Evolutionary conservation across 1,284 basidiomycete genomes (phyloP).

Genomic region (Malassezia yamatoensis): DNA sequence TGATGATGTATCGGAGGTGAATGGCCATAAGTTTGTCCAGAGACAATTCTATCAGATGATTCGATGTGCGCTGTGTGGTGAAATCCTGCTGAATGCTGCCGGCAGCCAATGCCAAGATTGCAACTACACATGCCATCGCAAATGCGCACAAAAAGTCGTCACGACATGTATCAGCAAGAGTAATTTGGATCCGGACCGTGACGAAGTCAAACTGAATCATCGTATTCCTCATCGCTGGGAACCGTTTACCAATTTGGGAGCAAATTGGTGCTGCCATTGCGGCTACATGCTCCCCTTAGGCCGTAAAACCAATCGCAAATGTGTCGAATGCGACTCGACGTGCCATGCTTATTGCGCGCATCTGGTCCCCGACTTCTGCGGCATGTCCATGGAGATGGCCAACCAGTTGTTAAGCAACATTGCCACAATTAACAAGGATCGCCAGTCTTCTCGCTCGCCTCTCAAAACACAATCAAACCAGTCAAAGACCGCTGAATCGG

Average conservation of each 20-base stretch:
- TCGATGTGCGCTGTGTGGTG: conserved; percentile 92
- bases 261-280: conserved; percentile 99
- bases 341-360: conserved; percentile 97
- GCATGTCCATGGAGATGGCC: conserved; percentile 99
- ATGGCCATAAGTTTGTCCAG: conserved; percentile 95
- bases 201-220: conserved; percentile 98
- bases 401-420: conserved; percentile 83
- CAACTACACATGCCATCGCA: conserved; percentile 96
- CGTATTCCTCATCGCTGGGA: conserved; percentile 98
- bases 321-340: conserved; percentile 88
- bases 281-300: conserved; percentile 88
- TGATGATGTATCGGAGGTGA: conserved; percentile 97
- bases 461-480: conserved; percentile 16
- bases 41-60: conserved; percentile 94
- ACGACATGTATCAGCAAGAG: conserved; percentile 99
- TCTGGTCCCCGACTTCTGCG: conserved; percentile 96
- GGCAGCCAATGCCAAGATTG: conserved; percentile 99
- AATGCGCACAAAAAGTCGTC: conserved; percentile 92
- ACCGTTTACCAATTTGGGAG: conserved; percentile 88
- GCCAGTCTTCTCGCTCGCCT: conserved; percentile 17
- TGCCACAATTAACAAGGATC: conserved; percentile 56
- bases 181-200: conserved; percentile 74
- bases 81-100: conserved; percentile 90
- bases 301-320: conserved; percentile 88
- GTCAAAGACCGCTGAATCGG: conserved; percentile 21